A percentile compares a stretch with the other conserved stretches of the same genome.
These are phyloP conservation scores for Suhomyces bribrorum DNA, from an alignment of 1,139 yeast species.

Conservation along the genomic window DNA sequence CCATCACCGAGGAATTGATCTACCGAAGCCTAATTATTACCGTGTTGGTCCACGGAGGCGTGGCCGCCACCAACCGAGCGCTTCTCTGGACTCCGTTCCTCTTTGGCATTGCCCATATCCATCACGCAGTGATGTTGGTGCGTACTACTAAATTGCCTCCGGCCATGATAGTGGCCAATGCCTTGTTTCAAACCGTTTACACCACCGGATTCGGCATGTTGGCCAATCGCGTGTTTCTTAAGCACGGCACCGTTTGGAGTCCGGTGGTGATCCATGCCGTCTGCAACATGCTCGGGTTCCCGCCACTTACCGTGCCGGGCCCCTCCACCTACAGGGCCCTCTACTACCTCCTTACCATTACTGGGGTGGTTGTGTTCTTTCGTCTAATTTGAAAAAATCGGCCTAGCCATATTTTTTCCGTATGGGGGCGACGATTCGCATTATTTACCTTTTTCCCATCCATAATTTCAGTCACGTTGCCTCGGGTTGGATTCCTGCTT, in stretches of 20 bases:
- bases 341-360: conserved; percentile 45
- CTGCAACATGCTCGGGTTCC: conserved; percentile 83
- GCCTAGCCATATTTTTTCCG: not conserved
- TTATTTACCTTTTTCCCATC: not conserved
- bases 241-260: conserved; percentile 59
- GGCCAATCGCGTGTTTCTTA: conserved; percentile 61
- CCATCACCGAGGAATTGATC: conserved; percentile 83
- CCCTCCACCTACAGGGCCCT: conserved; percentile 17
- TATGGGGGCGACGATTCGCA: not conserved
- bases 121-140: conserved; percentile 69
- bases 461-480: not conserved
- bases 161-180: conserved; percentile 38
- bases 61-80: conserved; percentile 28
- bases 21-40: conserved; percentile 66
- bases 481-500: too few species aligned
- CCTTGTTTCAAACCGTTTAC: conserved; percentile 63
- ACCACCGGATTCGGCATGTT: conserved; percentile 81
- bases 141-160: conserved; percentile 26
- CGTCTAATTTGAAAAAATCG: too few species aligned
- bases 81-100: conserved; percentile 58
- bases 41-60: conserved; percentile 31
- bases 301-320: conserved; percentile 38
- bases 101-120: conserved; percentile 91
- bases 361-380: conserved; percentile 45
- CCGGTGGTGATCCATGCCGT: conserved; percentile 65